A percentile compares a stretch with the other conserved stretches of the same genome.
Evolutionary conservation across 176 grass and related monocot species (phyloP).

Genomic region (Dendrocalamus sinicus): DNA sequence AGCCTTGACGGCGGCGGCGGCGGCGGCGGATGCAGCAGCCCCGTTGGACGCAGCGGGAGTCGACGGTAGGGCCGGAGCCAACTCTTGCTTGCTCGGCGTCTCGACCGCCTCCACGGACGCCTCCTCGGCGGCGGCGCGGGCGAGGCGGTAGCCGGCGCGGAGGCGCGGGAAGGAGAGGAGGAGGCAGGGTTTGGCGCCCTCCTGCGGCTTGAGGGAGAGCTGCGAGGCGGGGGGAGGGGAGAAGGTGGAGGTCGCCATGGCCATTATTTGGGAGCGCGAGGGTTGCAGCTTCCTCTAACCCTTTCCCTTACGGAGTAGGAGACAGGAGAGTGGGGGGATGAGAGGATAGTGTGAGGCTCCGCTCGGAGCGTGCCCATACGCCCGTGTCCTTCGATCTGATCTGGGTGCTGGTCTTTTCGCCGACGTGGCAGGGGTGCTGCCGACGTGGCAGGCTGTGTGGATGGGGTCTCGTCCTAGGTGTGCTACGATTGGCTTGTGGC

Average conservation of each 20-base stretch:
- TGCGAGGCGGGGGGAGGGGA: conserved; percentile 40
- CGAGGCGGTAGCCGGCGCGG: conserved; percentile 23
- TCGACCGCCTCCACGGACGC: conserved; percentile 54
- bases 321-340: not conserved
- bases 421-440: not conserved
- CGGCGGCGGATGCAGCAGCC: not conserved
- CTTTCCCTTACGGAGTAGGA: not conserved
- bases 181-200: not conserved
- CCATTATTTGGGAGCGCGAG: conserved; percentile 42
- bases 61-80: not conserved
- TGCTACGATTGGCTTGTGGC: conserved; percentile 15
- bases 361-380: too few relatives aligned
- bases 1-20: not conserved
- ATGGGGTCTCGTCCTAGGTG: conserved; percentile 17
- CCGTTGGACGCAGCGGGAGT: conserved; percentile 49
- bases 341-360: too few relatives aligned
- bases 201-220: conserved; percentile 24
- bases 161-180: conserved; percentile 40
- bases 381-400: too few relatives aligned
- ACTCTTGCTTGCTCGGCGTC: conserved; percentile 35
- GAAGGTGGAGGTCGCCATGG: conserved; percentile 64
- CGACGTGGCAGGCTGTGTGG: conserved; percentile 6
- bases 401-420: not conserved
- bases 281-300: not conserved
- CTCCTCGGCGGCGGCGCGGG: conserved; percentile 45